Evolutionary conservation across 2,329 filamentous ascomycete species (phyloP).

Genomic region (Leptographium radiaticola): DNA sequence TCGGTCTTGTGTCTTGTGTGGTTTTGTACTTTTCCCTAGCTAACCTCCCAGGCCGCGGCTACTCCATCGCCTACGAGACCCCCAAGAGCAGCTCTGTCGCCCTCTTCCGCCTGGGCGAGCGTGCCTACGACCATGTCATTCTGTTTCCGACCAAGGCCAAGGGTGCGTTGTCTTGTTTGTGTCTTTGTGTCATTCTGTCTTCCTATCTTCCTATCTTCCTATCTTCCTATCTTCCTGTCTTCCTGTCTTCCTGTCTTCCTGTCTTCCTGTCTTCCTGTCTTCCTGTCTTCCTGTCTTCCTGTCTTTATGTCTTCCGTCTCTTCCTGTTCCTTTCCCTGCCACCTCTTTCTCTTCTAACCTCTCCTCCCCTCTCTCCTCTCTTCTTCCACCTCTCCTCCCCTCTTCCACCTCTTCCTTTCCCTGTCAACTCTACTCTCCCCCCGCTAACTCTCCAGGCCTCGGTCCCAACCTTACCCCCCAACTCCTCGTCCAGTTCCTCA

Average conservation of each 20-base stretch:
- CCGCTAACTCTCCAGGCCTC: conserved; percentile 44
- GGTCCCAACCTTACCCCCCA: conserved; percentile 81
- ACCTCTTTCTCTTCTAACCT: no score
- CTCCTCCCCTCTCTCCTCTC: neutral
- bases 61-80: conserved; percentile 66
- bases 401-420: neutral
- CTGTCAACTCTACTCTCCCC: neutral
- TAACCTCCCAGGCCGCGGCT: conserved; percentile 58
- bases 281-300: no score
- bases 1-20: neutral
- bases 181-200: neutral
- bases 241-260: no score
- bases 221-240: no score
- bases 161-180: conserved; percentile 34
- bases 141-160: conserved; percentile 84
- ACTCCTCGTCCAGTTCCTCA: conserved; percentile 79
- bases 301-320: no score
- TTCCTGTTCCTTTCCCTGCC: no score
- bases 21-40: neutral
- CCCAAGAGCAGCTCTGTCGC: conserved; percentile 66
- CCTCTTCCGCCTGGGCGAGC: conserved; percentile 77
- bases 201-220: no score
- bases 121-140: conserved; percentile 80
- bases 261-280: no score
- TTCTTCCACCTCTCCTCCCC: neutral